Conservation (phyloP, 768 basidiomycete genomes). For the Calocybe indica region DNA sequence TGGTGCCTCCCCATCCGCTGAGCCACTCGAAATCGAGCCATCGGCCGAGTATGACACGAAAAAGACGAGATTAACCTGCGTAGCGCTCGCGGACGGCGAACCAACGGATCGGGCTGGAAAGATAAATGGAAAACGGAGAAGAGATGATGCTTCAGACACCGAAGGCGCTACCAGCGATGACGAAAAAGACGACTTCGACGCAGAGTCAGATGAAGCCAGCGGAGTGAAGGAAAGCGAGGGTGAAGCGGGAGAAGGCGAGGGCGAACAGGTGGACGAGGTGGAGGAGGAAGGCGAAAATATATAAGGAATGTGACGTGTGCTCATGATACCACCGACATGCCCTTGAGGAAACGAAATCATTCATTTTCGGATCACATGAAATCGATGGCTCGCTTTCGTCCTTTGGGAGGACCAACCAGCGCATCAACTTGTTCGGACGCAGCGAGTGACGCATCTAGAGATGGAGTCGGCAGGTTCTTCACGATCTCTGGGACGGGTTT, state of each 20-base stretch:
- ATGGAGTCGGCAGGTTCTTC: slow-evolving; percentile 22
- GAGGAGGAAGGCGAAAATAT: slow-evolving; percentile 18
- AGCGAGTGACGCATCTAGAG: slow-evolving; percentile 12
- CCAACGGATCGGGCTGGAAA: slow-evolving; percentile 2
- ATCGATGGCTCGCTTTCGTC: slow-evolving; percentile 65
- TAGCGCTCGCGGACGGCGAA: slow-evolving; percentile 29
- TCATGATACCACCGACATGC: too few species aligned
- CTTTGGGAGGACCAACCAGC: slow-evolving; percentile 20
- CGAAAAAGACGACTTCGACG: slow-evolving; percentile 15
- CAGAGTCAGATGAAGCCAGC: slow-evolving; percentile 8
- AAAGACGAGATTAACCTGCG: slow-evolving; percentile 17
- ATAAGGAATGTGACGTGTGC: neutral
- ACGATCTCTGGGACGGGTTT: slow-evolving; percentile 50
- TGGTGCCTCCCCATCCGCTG: slow-evolving; percentile 28
- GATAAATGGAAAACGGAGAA: slow-evolving; percentile 19
- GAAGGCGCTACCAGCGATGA: slow-evolving; percentile 14
- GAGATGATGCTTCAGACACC: slow-evolving; percentile 11
- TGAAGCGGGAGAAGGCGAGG: slow-evolving; percentile 20
- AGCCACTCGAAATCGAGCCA: slow-evolving; percentile 13
- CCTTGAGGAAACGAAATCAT: too few species aligned
- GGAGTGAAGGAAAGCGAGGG: slow-evolving; percentile 20
- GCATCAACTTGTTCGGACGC: slow-evolving; percentile 14
- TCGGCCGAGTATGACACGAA: slow-evolving; percentile 16
- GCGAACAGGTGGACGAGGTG: slow-evolving; percentile 20
- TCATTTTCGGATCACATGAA: slow-evolving; percentile 40